phyloP scores from a whole-genome alignment of 2,329 filamentous ascomycete species.

The Aspergillus sp. region DNA sequence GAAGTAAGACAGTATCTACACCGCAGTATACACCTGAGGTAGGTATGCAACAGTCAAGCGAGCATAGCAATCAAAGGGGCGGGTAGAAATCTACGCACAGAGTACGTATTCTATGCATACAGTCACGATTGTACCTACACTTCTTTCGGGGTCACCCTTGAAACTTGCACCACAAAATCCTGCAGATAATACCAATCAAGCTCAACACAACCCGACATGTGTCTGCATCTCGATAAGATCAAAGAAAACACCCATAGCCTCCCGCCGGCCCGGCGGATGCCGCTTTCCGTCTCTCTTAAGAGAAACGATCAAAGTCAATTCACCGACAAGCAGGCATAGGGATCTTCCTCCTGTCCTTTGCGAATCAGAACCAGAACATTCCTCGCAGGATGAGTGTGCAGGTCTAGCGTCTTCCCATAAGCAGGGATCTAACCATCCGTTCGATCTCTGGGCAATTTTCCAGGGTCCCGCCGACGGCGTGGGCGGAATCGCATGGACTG shows the following conservation, averaged over 20 bases:
- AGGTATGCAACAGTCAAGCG: too few species aligned
- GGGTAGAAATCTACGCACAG: too few species aligned
- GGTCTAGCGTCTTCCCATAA: not conserved
- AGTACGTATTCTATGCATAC: too few species aligned
- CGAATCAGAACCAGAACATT: not conserved
- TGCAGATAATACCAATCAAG: not conserved
- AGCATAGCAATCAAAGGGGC: too few species aligned
- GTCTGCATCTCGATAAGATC: constrained; percentile 2
- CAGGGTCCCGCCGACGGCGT: too few species aligned
- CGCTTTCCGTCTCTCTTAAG: constrained; percentile 13
- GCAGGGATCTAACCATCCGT: not conserved
- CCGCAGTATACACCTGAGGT: too few species aligned
- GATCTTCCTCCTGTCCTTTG: not conserved
- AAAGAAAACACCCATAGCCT: constrained; percentile 1
- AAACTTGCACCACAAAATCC: not conserved
- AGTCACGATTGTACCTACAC: too few species aligned
- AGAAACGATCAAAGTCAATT: constrained; percentile 8
- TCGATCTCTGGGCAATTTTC: not conserved
- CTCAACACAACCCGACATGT: not conserved
- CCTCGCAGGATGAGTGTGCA: not conserved
- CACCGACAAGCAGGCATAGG: not conserved
- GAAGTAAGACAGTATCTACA: too few species aligned
- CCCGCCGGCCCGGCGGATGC: constrained; percentile 17
- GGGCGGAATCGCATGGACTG: not conserved
- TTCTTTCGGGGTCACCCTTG: too few species aligned